Base-by-base conservation (phyloP, 208 protist species). In the Sergeia podlipaevii region DNA sequence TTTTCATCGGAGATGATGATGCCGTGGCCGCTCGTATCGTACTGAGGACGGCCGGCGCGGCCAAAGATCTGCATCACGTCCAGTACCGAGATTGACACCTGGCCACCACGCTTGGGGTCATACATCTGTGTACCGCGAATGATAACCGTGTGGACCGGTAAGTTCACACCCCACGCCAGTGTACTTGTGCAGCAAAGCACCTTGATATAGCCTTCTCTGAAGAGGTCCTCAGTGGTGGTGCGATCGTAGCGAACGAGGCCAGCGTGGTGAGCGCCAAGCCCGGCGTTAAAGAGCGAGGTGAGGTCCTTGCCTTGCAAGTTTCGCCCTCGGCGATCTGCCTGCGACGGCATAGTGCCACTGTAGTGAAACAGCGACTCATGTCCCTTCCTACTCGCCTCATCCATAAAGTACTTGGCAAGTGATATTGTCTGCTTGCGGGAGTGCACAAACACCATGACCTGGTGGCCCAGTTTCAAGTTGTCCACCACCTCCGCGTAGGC, bases 1-100 rank as follows among this genome's bases (percentile, higher is more conserved):
- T 99, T 96, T 50, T 98, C 84, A 34, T 93, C 74, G 0, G 98
- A 99, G 43, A 99, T 93, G 51, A 99, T 98, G 67, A 98, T 97
- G 51, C 91, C 97, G 55, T 98, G 93, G 20, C 98, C 98, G 69
- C 68, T 89, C 23, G 87, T 98, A 65, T 99, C 98, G 61, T 95
- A 99, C 76, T 99, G 98, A 52, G 98, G 98, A 23, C 98, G 82
- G 8, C 98, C 98, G 0, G 98, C 98, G 39, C 98, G 96, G 32
- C 98, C 98, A 71, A 99, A 98, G 37, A 99, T 98, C 68, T 99
- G 98, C 95, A 98, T 98, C 26, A 99, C 97, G 70, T 99, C 98
- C 8, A 99, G 78, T n/a, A 99, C 96, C 38, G 96, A 98, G 29
- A 99, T 85, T 39, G 98, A 97, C 1, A 97, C 91, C 39, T 97